Evolutionary conservation across 257 asterid genomes (phyloP), one percentile per base, ranked within the genome.

Genomic region (Solanum megistacrolobum): DNA sequence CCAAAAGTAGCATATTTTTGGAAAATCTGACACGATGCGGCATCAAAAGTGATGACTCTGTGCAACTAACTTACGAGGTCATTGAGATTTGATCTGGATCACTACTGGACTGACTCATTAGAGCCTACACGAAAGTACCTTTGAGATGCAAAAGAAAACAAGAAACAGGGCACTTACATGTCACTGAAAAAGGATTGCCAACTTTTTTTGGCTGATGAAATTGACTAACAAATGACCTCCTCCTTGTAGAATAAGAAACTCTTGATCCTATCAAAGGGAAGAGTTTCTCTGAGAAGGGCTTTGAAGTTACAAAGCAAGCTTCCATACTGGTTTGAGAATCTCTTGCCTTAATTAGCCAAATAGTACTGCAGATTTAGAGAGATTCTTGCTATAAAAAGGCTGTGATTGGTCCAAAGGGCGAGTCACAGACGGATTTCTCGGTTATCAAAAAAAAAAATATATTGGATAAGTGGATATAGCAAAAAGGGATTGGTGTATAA

Each of bases 251-350:
- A 9, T 88, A 21, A 8, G 89, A 90, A 32, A 86, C 18, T 89
- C 89, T 90, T 58, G 90, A 91, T 87, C 88, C 87, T 39, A 88
- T 1, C 16, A 87, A 89, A 87, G 93, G 91, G 65, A 89, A 85
- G 87, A 89, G 87, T 74, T 92, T 82, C 31, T 82, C 92, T 14
- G 89, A 78, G 39, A 91, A 93, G 52, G 96, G 89, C 89, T 88
- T 92, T 38, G 97, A 92, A 87, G 96, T 91, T 60, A 92, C 93
- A 91, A 89, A 93, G 90, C 92, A 90, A 86, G 93, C 91, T 68
- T 92, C 91, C 94, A 91, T 79, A 43, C 43, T 91, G 83, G 41
- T 60, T 81, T 71, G 84, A 66, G 89, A 85, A 31, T 55, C 43
- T 74, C 31, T 35, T 21, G 83, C 10, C 1, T 74, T 74, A 35